Evolutionary conservation across 2,329 filamentous ascomycete genomes (phyloP), one percentile per base, ranked within the genome.

Genomic region (Aspergillus quadrilineatus): DNA sequence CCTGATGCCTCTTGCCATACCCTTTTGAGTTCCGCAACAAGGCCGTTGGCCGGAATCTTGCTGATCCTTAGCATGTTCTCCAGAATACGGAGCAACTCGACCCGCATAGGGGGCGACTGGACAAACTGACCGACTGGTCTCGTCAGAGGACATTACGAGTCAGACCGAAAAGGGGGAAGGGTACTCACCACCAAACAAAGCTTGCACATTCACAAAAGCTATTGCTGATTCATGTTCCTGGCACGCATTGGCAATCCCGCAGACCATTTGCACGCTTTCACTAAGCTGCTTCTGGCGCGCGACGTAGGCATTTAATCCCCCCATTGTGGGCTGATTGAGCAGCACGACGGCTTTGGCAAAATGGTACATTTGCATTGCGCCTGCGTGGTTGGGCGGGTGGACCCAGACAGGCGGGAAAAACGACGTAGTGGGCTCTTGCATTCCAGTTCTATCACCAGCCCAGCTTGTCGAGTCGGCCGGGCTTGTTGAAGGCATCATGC

Each of bases 291-390:
- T 61, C 29, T 65, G 60, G 34, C 59, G 57, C 2, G 42, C 48
- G 14, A 50, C 37, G 60, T 80, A 81, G 6, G 78, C 79, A 12
- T 76, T 70, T 36, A 80, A 76, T 0, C 80, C 80, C 2, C 79
- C 78, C 29, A 72, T 69, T 0, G 77, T 77, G 1, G 81, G 81
- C 53, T 79, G 77, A 52, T 83, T 78, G 44, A 83, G 75, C 1
- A 81, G 68, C 5, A 83, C 73, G 0, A 83, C 69, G 34, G 83
- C 80, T 6, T 76, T 73, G 0, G 81, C 80, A 57, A 82, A 80
- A 62, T 76, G 74, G 60, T 81, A 79, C 39, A 78, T 77, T 61
- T 84, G 81, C 7, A 84, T 67, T 0, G 80, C 77, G 6, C 78
- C 76, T 39, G 71, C 76, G 51, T 76, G 77, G 5, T 73, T 71